Evolutionary conservation across 2,329 filamentous ascomycete species (phyloP), one percentile per base, ranked within the genome.

Genomic region (Paecilomyces variotii): DNA sequence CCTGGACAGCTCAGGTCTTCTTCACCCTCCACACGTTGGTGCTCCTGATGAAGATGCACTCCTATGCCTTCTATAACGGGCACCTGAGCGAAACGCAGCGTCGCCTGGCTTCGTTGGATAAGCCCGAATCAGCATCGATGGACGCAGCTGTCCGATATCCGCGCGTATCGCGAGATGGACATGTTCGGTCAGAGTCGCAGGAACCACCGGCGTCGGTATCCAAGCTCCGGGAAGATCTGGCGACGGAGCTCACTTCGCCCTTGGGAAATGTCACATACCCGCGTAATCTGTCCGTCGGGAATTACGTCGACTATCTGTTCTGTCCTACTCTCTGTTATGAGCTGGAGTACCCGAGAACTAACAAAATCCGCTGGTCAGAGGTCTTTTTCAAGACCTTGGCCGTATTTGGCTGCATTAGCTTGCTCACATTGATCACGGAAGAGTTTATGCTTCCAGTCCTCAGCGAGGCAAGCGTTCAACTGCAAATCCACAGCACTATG

Each of bases 31-130:
- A 99, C 74, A 88, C 91, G 51, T 85, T 99, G 75, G 88, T 90
- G 6, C 81, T 99, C 24, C 85, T 97, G 55, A 99, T 99, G 94
- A 99, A 99, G 80, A 94, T 97, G 86, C 94, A 99, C 74, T 97
- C 92, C 4, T 99, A 96, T 70, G 89, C 91, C 26, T 99, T 97
- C 74, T 99, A 99, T 79, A 97, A 97, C 68, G 94, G 94, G 10
- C 94, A 99, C 73, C 80, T 99, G 14, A 90, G 88, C 65, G 90
- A 94, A 72, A 95, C 91, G 0, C 85, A 95, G 72, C 87, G 88
- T 70, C 87, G 91, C 10, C 81, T 99, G 11, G 84, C 84, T 58
- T 85, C 85, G 49, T 86, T 99, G 34, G 94, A 99, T 73, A 91
- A 91, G 1, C 82, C 84, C n/a, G 85, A 82, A 3, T 83, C 65